These are phyloP conservation scores for Mycosphaerelloides madeirae DNA, from an alignment of 2,329 filamentous ascomycete species.

Conservation along the genomic window DNA sequence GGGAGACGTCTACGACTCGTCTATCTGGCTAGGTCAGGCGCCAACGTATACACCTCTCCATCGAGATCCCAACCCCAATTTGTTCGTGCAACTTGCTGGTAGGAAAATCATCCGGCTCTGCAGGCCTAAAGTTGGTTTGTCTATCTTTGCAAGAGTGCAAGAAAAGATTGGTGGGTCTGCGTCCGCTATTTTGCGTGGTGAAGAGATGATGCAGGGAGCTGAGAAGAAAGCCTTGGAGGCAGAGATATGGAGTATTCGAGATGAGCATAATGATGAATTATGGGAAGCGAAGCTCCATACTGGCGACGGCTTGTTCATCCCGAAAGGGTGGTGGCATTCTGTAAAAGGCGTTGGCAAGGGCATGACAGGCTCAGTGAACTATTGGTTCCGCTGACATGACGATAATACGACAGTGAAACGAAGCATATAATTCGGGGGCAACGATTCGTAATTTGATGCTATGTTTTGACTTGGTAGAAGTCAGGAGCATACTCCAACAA, in stretches of 20 bases:
- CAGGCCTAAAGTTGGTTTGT: constrained; percentile 57
- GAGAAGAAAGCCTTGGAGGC: constrained; percentile 64
- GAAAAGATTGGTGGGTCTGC: constrained; percentile 33
- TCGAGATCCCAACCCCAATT: constrained; percentile 87
- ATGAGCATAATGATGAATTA: constrained; percentile 12
- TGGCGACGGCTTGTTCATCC: constrained; percentile 73
- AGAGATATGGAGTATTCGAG: constrained; percentile 58
- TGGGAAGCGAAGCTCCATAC: constrained; percentile 46
- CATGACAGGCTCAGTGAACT: constrained; percentile 64
- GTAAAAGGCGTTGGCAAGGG: constrained; percentile 59
- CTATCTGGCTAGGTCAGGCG: constrained; percentile 80
- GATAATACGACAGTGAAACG: neutral
- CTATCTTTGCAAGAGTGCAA: constrained; percentile 57
- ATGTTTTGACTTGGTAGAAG: constrained; percentile 62
- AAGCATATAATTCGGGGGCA: neutral
- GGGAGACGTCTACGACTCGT: constrained; percentile 81
- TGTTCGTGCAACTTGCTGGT: constrained; percentile 78
- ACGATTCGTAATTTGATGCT: neutral
- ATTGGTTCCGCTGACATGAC: constrained; percentile 64
- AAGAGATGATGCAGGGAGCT: constrained; percentile 85
- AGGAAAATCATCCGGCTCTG: constrained; percentile 70
- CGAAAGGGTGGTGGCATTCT: constrained; percentile 83
- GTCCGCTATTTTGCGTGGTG: constrained; percentile 58
- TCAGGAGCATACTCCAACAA: constrained; percentile 80
- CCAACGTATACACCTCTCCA: constrained; percentile 89